Base-by-base conservation (phyloP, 805 yeast species). In the Candida maesae region DNA sequence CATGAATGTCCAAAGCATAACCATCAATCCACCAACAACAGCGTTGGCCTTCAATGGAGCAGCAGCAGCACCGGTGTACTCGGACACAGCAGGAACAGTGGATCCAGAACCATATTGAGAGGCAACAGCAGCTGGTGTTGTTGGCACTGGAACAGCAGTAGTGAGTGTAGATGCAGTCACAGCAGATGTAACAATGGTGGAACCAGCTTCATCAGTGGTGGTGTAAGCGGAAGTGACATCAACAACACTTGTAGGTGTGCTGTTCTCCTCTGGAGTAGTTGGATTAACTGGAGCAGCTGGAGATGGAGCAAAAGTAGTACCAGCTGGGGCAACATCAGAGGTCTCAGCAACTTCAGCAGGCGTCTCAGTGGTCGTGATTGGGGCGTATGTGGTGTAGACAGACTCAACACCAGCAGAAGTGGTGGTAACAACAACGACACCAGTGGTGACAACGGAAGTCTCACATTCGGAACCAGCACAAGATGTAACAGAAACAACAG, bases 301-400 rank as follows among this genome's bases (percentile, higher is more conserved):
- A 8, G 24, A 21, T 8, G 24, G 7, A n/a, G 29, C 13, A 26
- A n/a, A 26, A 13, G 29, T 26, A 9, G 13, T 6, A 6, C 6
- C 29, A 26, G 13, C 12, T 6, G 29, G n/a, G n/a, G 7, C n/a
- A 17, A 21, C 17, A 10, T 7, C 24, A 21, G 24, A 21, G 24
- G 24, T 8, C 24, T 21, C 24, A 7, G 7, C 24, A 21, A 8
- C 24, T 7, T 10, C 10, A 14, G 33, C 25, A 19, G 31, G 19
- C 9, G 21, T 14, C 18, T 28, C 18, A 8, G 31, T 15, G 18
- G 31, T 19, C 10, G 49, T 47, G 23, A 61, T 43, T 31, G 72
- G 71, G 50, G 68, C 63, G 60, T 64, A 64, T 11, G 71, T 65
- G 21, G 66, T 60, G 43, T 56, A 63, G 8, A 34, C 41, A 9